Percentiles rank a stretch among this genome's conserved stretches.
These are phyloP conservation scores for Torulaspora pretoriensis DNA, from an alignment of 1,139 yeast species.

Conservation along the genomic window DNA sequence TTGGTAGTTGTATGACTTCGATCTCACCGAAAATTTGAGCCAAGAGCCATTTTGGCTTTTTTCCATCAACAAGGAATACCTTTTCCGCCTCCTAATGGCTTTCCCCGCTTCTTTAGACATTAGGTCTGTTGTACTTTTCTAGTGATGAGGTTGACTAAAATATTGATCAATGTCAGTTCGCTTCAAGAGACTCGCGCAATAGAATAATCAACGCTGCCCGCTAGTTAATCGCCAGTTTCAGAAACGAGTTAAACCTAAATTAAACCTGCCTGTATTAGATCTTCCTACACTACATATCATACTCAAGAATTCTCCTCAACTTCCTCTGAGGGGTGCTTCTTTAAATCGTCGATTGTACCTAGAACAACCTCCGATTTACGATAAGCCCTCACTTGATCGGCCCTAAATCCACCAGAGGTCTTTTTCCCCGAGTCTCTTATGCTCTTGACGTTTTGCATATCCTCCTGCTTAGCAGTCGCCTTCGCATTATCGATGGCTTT, in stretches of 20 bases:
- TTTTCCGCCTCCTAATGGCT: slow-evolving; percentile 1
- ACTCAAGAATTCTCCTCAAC: slow-evolving; percentile 11
- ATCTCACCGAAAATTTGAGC: slow-evolving; percentile 8
- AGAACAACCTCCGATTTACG: slow-evolving; percentile 65
- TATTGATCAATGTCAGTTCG: neutral
- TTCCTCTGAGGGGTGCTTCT: slow-evolving; percentile 29
- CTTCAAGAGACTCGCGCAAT: neutral
- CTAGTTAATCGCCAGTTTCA: neutral
- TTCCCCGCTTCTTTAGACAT: neutral
- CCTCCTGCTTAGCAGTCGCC: slow-evolving; percentile 42
- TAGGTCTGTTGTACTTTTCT: neutral
- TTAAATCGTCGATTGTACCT: slow-evolving; percentile 54
- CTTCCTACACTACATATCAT: neutral
- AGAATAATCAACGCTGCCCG: neutral
- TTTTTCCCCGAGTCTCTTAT: slow-evolving; percentile 23
- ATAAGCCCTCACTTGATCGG: slow-evolving; percentile 52
- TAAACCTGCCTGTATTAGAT: neutral
- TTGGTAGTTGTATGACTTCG: slow-evolving; percentile 3
- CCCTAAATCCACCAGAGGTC: slow-evolving; percentile 38
- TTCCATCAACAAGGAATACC: slow-evolving; percentile 6
- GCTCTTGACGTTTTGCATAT: slow-evolving; percentile 31
- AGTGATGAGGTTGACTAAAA: neutral
- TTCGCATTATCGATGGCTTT: slow-evolving; percentile 39
- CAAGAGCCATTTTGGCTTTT: slow-evolving; percentile 6
- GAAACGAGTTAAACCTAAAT: neutral